These are phyloP conservation scores for Colletotrichum tofieldiae DNA, from an alignment of 2,329 filamentous ascomycete genomes.

Conservation along the genomic window DNA sequence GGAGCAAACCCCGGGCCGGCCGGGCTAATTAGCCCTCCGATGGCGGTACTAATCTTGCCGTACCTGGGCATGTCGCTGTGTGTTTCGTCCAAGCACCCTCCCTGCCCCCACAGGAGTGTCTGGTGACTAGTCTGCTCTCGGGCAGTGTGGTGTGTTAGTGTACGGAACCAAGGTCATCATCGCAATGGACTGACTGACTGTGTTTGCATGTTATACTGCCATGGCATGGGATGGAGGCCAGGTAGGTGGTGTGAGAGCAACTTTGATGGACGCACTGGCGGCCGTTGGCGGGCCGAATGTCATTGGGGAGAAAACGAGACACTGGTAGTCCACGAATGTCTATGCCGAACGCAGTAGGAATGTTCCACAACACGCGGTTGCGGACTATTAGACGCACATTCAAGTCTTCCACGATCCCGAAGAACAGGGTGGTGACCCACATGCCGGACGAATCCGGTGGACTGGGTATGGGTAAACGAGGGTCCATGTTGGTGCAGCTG, in stretches of 20 bases:
- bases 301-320: background rate
- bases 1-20: conserved; percentile 35
- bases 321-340: background rate
- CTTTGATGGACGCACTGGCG: background rate
- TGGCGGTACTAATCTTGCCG: conserved; percentile 19
- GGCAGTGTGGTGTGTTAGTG: background rate
- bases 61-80: background rate
- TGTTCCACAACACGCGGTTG: conserved; percentile 7
- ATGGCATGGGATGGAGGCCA: background rate
- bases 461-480: conserved; percentile 22
- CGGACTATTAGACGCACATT: conserved; percentile 34
- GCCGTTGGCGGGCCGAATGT: conserved; percentile 12
- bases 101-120: background rate
- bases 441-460: conserved; percentile 30
- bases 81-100: conserved; percentile 2
- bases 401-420: conserved; percentile 32
- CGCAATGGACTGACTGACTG: background rate
- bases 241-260: conserved; percentile 5
- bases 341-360: background rate
- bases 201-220: background rate
- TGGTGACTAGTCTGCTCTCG: conserved; percentile 10
- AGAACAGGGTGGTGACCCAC: conserved; percentile 22
- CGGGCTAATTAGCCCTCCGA: conserved; percentile 41
- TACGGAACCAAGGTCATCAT: background rate
- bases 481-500: background rate